These are phyloP conservation scores for Candida chilensis DNA, from an alignment of 805 yeast genomes.

Conservation along the genomic window DNA sequence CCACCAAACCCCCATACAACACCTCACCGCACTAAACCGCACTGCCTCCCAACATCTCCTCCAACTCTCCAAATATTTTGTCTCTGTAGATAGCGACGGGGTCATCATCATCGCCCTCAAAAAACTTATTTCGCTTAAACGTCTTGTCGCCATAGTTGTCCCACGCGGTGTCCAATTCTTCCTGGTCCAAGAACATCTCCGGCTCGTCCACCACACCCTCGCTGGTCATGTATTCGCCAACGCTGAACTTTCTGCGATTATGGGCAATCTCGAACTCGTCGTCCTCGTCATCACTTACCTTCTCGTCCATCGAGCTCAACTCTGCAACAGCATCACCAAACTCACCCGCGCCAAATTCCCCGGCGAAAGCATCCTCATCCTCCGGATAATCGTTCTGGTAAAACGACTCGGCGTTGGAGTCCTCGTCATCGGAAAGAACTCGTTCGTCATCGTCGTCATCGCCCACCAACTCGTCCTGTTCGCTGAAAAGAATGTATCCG, in stretches of 20 bases:
- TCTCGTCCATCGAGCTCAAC: slow-evolving; percentile 1
- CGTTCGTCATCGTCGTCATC: slow-evolving; percentile 25
- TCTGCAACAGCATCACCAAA: too few relatives aligned
- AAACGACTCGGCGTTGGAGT: slow-evolving; percentile 85
- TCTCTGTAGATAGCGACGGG: slow-evolving; percentile 59
- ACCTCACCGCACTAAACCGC: too few relatives aligned
- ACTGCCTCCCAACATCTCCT: too few relatives aligned
- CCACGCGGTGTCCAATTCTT: slow-evolving; percentile 32
- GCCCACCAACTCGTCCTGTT: slow-evolving; percentile 24
- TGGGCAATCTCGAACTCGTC: slow-evolving; percentile 22
- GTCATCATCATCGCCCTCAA: slow-evolving; percentile 46
- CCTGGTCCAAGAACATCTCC: slow-evolving; percentile 35
- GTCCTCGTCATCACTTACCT: slow-evolving; percentile 2
- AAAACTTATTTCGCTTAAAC: slow-evolving; percentile 41
- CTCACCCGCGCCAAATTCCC: slow-evolving; percentile 11
- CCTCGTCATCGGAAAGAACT: slow-evolving; percentile 60
- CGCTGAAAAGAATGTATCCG: slow-evolving; percentile 47
- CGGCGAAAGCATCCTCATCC: slow-evolving; percentile 66
- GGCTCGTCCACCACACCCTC: slow-evolving; percentile 24
- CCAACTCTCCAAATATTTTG: slow-evolving; percentile 46
- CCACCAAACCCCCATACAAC: too few relatives aligned
- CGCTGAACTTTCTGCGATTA: slow-evolving; percentile 16
- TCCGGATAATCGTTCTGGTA: slow-evolving; percentile 93
- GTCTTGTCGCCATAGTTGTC: slow-evolving; percentile 5
- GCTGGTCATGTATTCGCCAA: slow-evolving; percentile 11